These are phyloP conservation scores for Aquilaria yunnanensis DNA, from an alignment of 345 rosid species.

Conservation along the genomic window DNA sequence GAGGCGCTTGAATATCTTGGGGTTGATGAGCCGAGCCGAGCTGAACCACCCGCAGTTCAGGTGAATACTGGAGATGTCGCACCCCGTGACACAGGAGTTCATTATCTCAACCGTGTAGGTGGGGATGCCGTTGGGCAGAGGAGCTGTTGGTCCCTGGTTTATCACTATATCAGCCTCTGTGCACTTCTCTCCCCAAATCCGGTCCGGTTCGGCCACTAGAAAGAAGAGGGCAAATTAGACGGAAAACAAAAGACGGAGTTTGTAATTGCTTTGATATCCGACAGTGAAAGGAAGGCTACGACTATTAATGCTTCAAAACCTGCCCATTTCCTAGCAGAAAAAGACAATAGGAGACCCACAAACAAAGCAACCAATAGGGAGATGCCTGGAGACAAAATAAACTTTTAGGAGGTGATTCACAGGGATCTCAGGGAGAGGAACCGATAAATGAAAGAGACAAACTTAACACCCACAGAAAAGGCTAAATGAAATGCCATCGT, in stretches of 20 bases:
- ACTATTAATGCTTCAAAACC: not conserved
- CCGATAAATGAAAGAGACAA: slow-evolving; percentile 17
- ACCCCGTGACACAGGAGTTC: slow-evolving; percentile 63
- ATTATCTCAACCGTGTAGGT: slow-evolving; percentile 70
- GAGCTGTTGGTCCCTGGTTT: slow-evolving; percentile 57
- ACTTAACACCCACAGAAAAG: slow-evolving; percentile 12
- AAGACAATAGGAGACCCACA: not conserved
- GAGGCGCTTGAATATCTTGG: slow-evolving; percentile 73
- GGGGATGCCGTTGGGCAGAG: slow-evolving; percentile 76
- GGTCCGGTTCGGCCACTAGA: slow-evolving; percentile 35
- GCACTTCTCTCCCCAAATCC: slow-evolving; percentile 59
- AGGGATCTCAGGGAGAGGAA: slow-evolving; percentile 14
- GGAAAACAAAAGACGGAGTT: not conserved
- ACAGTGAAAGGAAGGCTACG: slow-evolving; percentile 5
- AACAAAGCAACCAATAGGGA: slow-evolving; percentile 7
- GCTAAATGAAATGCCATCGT: slow-evolving; percentile 2
- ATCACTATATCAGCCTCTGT: slow-evolving; percentile 51
- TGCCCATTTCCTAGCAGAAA: not conserved
- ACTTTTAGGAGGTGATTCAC: slow-evolving; percentile 42
- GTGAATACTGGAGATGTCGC: slow-evolving; percentile 63
- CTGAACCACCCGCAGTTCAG: slow-evolving; percentile 89
- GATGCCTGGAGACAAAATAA: slow-evolving; percentile 33
- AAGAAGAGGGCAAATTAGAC: not conserved
- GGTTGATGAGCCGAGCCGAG: slow-evolving; percentile 69
- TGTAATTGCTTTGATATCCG: slow-evolving; percentile 1